Base-by-base conservation (phyloP, 768 basidiomycete genomes). In the Boletus barrowsii region DNA sequence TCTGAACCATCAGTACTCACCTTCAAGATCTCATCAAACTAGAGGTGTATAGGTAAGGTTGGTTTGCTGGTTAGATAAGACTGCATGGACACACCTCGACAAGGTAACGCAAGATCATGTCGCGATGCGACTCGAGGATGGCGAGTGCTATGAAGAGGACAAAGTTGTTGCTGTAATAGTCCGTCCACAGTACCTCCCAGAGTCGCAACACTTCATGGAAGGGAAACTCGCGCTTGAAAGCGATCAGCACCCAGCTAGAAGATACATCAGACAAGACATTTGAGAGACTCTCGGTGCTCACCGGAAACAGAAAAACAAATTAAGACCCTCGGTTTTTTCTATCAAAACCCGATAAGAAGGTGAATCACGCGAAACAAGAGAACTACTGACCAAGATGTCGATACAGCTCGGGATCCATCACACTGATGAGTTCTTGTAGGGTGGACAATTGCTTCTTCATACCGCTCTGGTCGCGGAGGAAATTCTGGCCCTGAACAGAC, bases 291-390 rank as follows among this genome's bases (percentile, higher is more conserved):
- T 44, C 30, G n/a, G 44, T 18, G 67, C 82, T 63, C 76, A 95
- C 83, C 96, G 84, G 83, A 98, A 99, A 71, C 94, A 98, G 78
- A 98, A 98, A 78, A 98, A 98, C 29, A 98, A 71, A 71, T 98
- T 98, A 57, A 98, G 77, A 2, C 83, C 87, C 57, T 95, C 95
- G 1, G 86, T 80, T 66, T 90, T 84, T 81, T 98, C 84, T 93
- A 78, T 78, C 55, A 17, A 53, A 33, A 18, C 29, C 14, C 4
- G 20, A 40, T 56, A 52, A 57, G 45, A 17, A 43, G 20, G 30
- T 40, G 15, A 5, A 6, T 29, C 0, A 7, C 20, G n/a, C 35
- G 20, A 10, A 6, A 35, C 3, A 46, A 29, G 22, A 44, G 13
- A 43, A 42, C 11, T 5, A 54, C 68, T 47, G 61, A 90, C 90